These are phyloP conservation scores for Megacollybia marginata DNA, from an alignment of 768 basidiomycete species.

Conservation along the genomic window DNA sequence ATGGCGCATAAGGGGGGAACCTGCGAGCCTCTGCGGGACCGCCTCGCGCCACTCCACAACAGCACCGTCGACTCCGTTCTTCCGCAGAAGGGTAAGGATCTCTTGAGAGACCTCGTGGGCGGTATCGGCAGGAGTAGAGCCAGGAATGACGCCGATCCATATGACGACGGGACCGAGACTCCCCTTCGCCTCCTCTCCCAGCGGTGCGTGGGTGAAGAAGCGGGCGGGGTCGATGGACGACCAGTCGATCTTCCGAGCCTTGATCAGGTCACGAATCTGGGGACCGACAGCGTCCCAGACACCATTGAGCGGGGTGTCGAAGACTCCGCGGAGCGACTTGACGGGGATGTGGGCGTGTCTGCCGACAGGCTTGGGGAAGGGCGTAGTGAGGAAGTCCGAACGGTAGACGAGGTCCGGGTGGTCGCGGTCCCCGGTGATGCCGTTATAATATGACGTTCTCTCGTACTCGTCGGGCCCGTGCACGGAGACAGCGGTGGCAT, in stretches of 20 bases:
- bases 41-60: constrained; percentile 33
- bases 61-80: constrained; percentile 22
- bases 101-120: no score
- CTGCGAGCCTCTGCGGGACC: constrained; percentile 13
- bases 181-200: constrained; percentile 18
- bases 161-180: constrained; percentile 29
- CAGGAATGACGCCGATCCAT: constrained; percentile 28
- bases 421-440: constrained; percentile 22
- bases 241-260: constrained; percentile 16
- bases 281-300: constrained; percentile 33
- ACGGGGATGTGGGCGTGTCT: constrained; percentile 18
- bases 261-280: constrained; percentile 26
- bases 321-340: constrained; percentile 34
- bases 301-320: constrained; percentile 28
- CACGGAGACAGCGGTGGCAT: constrained; percentile 1
- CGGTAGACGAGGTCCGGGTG: constrained; percentile 27
- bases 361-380: constrained; percentile 21
- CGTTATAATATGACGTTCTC: constrained; percentile 22
- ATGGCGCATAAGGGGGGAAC: constrained; percentile 16
- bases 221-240: constrained; percentile 24
- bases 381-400: constrained; percentile 15
- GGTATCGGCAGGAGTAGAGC: constrained; percentile 26
- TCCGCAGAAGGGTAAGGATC: constrained; percentile 27
- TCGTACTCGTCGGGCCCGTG: constrained; percentile 20
- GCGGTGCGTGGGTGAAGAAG: constrained; percentile 23